Conservation (phyloP, 2,329 filamentous ascomycete genomes). For the Colletotrichum simmondsii region DNA sequence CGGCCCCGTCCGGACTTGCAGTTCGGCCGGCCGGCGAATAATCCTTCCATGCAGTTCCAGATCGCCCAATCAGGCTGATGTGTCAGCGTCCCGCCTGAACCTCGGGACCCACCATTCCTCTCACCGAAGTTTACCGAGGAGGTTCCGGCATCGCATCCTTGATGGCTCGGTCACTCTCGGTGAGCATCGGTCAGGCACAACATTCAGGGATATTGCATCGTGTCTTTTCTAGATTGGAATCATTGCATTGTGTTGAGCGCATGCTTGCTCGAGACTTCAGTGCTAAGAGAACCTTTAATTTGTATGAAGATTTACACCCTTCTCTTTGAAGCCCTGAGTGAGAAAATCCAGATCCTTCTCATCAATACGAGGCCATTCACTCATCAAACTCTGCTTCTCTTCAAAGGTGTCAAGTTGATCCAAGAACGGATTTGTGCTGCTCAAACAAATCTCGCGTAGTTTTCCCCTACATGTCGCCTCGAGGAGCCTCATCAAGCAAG, state of each 20-base stretch:
- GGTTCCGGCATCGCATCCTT: background rate
- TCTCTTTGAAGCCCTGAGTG: background rate
- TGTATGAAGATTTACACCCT: background rate
- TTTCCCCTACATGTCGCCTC: background rate
- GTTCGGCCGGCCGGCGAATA: background rate
- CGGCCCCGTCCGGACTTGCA: slow-evolving; percentile 3
- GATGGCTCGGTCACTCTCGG: background rate
- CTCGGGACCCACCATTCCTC: background rate
- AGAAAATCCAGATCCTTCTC: background rate
- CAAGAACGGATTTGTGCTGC: background rate
- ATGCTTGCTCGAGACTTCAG: no score
- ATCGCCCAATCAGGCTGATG: background rate
- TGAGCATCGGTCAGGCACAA: background rate
- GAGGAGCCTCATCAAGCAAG: background rate
- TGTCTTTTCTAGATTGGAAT: no score
- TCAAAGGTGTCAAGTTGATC: background rate
- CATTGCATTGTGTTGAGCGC: no score
- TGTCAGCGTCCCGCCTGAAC: background rate
- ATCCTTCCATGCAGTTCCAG: background rate
- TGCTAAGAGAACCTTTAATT: no score
- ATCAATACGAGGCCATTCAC: background rate
- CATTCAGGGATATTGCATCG: no score
- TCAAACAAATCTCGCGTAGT: background rate
- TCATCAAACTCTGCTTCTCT: background rate
- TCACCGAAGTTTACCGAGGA: background rate